Evolutionary conservation across 1,139 yeast species (phyloP).

Genomic region (Pichia sp.): DNA sequence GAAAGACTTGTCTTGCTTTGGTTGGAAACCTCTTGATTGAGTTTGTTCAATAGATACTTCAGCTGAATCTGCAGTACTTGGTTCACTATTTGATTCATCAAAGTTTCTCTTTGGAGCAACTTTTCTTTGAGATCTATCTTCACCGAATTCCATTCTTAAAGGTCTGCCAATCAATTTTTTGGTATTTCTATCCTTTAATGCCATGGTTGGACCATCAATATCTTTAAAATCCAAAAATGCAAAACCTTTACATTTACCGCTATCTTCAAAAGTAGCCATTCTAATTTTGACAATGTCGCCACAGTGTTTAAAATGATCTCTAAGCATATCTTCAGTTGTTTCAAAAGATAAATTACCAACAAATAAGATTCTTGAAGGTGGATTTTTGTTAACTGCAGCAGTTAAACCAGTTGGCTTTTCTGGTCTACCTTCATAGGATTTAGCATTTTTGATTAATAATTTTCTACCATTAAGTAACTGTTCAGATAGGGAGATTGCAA

Average conservation of each 20-base stretch:
- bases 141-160: conserved; percentile 86
- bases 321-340: conserved; percentile 74
- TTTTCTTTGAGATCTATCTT: conserved; percentile 80
- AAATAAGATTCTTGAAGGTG: conserved; percentile 83
- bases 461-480: conserved; percentile 73
- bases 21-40: conserved; percentile 21
- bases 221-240: conserved; percentile 84
- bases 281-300: conserved; percentile 78
- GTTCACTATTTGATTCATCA: conserved; percentile 2
- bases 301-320: conserved; percentile 70
- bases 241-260: conserved; percentile 95
- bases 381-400: conserved; percentile 51
- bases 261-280: conserved; percentile 95
- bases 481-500: conserved; percentile 67
- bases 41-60: neutral
- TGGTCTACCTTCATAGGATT: conserved; percentile 85
- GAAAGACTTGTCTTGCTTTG: conserved; percentile 17
- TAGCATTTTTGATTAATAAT: conserved; percentile 73
- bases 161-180: conserved; percentile 66
- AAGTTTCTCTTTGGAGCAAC: conserved; percentile 20
- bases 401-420: conserved; percentile 32
- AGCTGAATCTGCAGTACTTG: neutral
- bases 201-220: conserved; percentile 75
- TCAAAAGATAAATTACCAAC: conserved; percentile 93
- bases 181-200: conserved; percentile 67